Conservation (phyloP, 106 monocot genomes). For the Phalaenopsis aphrodite region DNA sequence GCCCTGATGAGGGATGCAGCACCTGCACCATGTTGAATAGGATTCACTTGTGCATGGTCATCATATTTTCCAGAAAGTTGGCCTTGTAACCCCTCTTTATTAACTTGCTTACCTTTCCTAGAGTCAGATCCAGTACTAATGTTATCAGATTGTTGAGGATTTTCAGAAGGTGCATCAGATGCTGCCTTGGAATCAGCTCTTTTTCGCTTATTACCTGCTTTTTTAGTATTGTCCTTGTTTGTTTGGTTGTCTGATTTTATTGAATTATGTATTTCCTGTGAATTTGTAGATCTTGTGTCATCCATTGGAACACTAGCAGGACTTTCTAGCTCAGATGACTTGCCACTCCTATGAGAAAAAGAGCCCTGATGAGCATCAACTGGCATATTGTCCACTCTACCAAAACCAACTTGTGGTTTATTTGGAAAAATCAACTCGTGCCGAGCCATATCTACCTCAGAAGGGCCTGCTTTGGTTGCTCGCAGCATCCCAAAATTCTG, state of each 20-base stretch:
- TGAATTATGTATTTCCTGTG: constrained; percentile 65
- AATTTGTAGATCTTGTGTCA: constrained; percentile 73
- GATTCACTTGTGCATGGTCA: constrained; percentile 28
- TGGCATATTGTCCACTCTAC: constrained; percentile 33
- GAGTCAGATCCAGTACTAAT: constrained; percentile 31
- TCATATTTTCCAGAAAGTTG: constrained; percentile 22
- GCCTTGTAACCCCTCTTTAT: constrained; percentile 38
- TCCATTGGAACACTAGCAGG: constrained; percentile 66
- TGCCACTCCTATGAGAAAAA: constrained; percentile 52
- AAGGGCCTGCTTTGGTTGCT: constrained; percentile 18
- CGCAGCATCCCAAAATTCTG: constrained; percentile 25
- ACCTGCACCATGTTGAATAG: constrained; percentile 27
- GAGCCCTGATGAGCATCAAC: constrained; percentile 46
- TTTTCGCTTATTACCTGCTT: constrained; percentile 64
- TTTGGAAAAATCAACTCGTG: constrained; percentile 22
- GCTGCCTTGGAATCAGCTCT: constrained; percentile 58
- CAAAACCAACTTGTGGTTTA: constrained; percentile 20
- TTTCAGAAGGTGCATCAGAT: constrained; percentile 37
- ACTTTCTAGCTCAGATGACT: constrained; percentile 61
- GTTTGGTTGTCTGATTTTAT: constrained; percentile 49
- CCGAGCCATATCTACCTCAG: constrained; percentile 23
- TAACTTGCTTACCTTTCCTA: constrained; percentile 59
- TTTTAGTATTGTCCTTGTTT: constrained; percentile 43
- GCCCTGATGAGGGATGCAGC: constrained; percentile 17
- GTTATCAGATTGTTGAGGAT: constrained; percentile 46